Percentiles rank a stretch among this genome's conserved stretches.
phyloP scores from a whole-genome alignment of 306 rosid genomes.

The Cyamopsis tetragonoloba region DNA sequence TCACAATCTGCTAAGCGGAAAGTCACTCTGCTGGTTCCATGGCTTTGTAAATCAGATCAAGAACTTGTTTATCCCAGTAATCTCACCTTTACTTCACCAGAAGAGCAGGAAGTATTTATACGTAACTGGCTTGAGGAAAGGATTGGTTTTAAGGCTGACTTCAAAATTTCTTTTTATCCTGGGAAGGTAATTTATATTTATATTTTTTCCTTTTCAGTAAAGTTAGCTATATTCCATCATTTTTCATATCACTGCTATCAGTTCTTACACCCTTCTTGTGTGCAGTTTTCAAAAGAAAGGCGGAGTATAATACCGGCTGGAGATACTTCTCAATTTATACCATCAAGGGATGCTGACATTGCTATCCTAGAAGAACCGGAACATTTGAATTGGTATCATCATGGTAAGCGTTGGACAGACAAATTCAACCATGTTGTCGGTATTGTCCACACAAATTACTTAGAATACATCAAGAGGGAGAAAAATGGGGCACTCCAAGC shows the following conservation, averaged over 20 bases:
- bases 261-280: slow-evolving; percentile 28
- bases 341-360: slow-evolving; percentile 88
- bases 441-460: slow-evolving; percentile 92
- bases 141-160: slow-evolving; percentile 85
- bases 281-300: slow-evolving; percentile 75
- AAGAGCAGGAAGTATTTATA: slow-evolving; percentile 86
- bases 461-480: slow-evolving; percentile 95
- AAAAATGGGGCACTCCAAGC: slow-evolving; percentile 93
- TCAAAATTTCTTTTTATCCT: slow-evolving; percentile 91
- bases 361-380: slow-evolving; percentile 97
- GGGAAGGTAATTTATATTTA: slow-evolving; percentile 99
- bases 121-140: slow-evolving; percentile 99
- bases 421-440: slow-evolving; percentile 98
- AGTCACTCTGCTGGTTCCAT: slow-evolving; percentile 91
- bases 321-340: slow-evolving; percentile 89
- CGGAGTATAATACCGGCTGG: slow-evolving; percentile 96
- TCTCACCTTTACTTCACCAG: slow-evolving; percentile 81
- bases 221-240: slow-evolving; percentile 13
- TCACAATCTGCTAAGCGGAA: slow-evolving; percentile 71
- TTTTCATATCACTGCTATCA: slow-evolving; percentile 16
- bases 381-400: slow-evolving; percentile 98
- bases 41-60: slow-evolving; percentile 94
- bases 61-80: slow-evolving; percentile 78
- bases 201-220: slow-evolving; percentile 12
- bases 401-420: slow-evolving; percentile 92